Evolutionary conservation across 805 yeast species (phyloP).

Genomic region (Babjeviella inositovora): DNA sequence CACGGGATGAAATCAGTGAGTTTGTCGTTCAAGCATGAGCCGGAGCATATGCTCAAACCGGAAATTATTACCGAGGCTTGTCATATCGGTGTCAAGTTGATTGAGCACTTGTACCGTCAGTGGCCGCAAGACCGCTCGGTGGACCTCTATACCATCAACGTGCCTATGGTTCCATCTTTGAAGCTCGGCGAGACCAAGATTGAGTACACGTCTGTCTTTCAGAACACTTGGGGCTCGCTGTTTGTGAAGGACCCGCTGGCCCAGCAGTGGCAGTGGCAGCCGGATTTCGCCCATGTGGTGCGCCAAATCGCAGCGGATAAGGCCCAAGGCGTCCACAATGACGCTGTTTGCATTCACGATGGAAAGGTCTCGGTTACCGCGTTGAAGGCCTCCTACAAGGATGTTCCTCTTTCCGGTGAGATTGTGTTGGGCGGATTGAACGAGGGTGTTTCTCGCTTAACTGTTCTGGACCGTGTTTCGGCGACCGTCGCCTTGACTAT

Average conservation of each 20-base stretch:
- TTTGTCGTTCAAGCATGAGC: slow-evolving; percentile 44
- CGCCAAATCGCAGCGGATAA: too few relatives aligned
- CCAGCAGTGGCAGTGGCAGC: too few relatives aligned
- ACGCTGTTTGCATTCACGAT: slow-evolving; percentile 15
- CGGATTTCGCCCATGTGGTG: too few relatives aligned
- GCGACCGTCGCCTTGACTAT: slow-evolving; percentile 15
- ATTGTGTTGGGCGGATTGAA: slow-evolving; percentile 28
- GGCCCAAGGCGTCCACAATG: slow-evolving; percentile 2
- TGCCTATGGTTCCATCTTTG: slow-evolving; percentile 53
- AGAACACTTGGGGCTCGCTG: slow-evolving; percentile 66
- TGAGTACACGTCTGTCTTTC: slow-evolving; percentile 62
- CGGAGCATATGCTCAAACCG: slow-evolving; percentile 28
- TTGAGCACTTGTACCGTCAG: slow-evolving; percentile 36
- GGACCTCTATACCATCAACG: slow-evolving; percentile 71
- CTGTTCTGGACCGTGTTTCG: too few relatives aligned
- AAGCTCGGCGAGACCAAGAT: slow-evolving; percentile 41
- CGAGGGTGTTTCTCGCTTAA: too few relatives aligned
- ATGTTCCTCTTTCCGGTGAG: slow-evolving; percentile 42
- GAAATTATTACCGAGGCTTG: slow-evolving; percentile 48
- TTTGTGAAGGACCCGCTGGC: slow-evolving; percentile 14
- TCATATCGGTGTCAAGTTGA: slow-evolving; percentile 43
- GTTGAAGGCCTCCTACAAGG: slow-evolving; percentile 53
- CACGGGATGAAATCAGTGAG: slow-evolving; percentile 63
- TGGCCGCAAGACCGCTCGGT: slow-evolving; percentile 34
- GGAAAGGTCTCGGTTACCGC: slow-evolving; percentile 53